These are phyloP conservation scores for Starmerella potacharoeniae DNA, from an alignment of 805 yeast genomes.

Conservation along the genomic window DNA sequence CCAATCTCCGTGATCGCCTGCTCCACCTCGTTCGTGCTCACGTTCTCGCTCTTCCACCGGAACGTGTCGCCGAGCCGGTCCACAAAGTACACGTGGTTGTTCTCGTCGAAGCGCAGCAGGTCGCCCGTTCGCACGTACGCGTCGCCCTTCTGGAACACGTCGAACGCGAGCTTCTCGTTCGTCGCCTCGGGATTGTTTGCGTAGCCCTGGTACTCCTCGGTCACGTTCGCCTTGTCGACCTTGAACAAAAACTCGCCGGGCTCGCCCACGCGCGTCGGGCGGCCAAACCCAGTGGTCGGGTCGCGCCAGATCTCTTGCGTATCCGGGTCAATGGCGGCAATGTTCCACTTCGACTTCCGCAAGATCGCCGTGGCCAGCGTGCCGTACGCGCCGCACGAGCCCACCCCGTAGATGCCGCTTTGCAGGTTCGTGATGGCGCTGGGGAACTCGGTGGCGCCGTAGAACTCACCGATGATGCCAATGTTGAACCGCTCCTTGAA, in stretches of 20 bases:
- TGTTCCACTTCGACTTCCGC: constrained; percentile 39
- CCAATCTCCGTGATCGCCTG: constrained; percentile 38
- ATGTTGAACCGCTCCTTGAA: constrained; percentile 71
- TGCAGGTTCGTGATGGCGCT: constrained; percentile 76
- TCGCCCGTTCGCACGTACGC: constrained; percentile 90
- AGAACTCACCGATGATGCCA: constrained; percentile 73
- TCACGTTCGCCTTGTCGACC: constrained; percentile 52
- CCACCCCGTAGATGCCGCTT: constrained; percentile 66
- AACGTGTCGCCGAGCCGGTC: constrained; percentile 92
- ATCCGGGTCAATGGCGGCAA: constrained; percentile 72
- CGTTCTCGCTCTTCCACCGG: constrained; percentile 95
- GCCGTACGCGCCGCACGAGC: constrained; percentile 80
- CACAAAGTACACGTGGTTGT: constrained; percentile 67
- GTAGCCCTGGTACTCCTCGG: constrained; percentile 79
- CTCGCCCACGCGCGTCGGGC: constrained; percentile 43
- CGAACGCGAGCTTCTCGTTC: constrained; percentile 55
- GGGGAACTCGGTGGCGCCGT: constrained; percentile 90
- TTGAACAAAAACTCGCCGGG: constrained; percentile 84
- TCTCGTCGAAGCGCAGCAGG: constrained; percentile 53
- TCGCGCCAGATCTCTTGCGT: constrained; percentile 61
- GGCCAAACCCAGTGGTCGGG: constrained; percentile 51
- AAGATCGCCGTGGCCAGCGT: constrained; percentile 32
- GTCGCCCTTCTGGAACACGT: constrained; percentile 77
- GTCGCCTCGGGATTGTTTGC: constrained; percentile 71
- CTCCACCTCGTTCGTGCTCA: constrained; percentile 87